Evolutionary conservation across 2,329 filamentous ascomycete genomes (phyloP).

Genomic region (Nectriaceae sp.): DNA sequence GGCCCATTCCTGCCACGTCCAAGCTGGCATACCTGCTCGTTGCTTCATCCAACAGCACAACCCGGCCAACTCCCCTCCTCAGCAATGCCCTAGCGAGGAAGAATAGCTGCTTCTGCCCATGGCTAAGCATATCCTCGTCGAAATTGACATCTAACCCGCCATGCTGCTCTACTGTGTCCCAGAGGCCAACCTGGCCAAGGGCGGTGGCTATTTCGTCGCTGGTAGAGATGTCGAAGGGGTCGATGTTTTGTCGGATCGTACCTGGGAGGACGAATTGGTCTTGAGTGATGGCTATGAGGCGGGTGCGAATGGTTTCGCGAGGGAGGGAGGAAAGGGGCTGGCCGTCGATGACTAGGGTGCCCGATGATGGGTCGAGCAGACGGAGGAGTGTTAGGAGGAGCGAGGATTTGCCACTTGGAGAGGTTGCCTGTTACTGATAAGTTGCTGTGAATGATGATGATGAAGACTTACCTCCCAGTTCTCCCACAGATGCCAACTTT

Average conservation of each 20-base stretch:
- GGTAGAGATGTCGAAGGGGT: constrained; percentile 37
- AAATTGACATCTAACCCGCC: constrained; percentile 42
- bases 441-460: constrained; percentile 4
- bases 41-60: constrained; percentile 50
- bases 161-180: constrained; percentile 37
- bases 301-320: constrained; percentile 43
- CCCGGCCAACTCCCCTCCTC: constrained; percentile 33
- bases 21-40: constrained; percentile 31
- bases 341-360: constrained; percentile 45
- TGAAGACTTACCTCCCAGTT: constrained; percentile 38
- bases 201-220: constrained; percentile 40
- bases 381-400: constrained; percentile 49
- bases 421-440: not conserved
- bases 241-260: constrained; percentile 49
- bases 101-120: constrained; percentile 54
- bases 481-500: constrained; percentile 55
- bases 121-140: constrained; percentile 36
- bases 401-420: constrained; percentile 51
- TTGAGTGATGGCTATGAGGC: constrained; percentile 50
- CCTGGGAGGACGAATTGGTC: constrained; percentile 50
- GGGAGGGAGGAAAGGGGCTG: constrained; percentile 42
- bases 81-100: constrained; percentile 50
- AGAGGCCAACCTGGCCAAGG: constrained; percentile 46
- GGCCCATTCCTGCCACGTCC: not conserved
- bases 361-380: constrained; percentile 43